These are phyloP conservation scores for Corylus americana DNA, from an alignment of 306 rosid genomes.

Conservation along the genomic window DNA sequence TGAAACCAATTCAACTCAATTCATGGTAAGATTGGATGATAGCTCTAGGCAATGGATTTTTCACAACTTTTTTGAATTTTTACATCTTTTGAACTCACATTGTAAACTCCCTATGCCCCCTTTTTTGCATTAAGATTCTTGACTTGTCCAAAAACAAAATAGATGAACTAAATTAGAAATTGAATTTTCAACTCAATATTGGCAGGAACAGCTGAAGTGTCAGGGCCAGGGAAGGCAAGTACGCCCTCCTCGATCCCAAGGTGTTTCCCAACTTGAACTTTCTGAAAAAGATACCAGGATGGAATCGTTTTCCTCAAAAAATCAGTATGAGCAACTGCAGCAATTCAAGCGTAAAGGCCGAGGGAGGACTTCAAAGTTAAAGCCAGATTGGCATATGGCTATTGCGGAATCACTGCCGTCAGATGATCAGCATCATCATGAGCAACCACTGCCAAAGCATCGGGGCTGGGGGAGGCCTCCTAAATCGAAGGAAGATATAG, in stretches of 20 bases:
- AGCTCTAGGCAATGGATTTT: background rate
- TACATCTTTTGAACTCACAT: background rate
- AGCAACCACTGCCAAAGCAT: background rate
- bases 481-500: background rate
- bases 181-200: background rate
- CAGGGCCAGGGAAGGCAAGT: background rate
- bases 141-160: background rate
- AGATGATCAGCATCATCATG: background rate
- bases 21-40: background rate
- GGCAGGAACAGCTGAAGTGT: background rate
- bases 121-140: background rate
- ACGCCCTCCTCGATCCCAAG: slow-evolving; percentile 5
- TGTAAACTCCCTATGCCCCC: background rate
- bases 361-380: slow-evolving; percentile 10
- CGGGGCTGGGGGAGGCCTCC: background rate
- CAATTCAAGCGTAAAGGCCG: background rate
- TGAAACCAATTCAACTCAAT: background rate
- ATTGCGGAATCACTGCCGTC: background rate
- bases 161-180: too few species aligned
- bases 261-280: background rate
- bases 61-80: background rate
- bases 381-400: slow-evolving; percentile 1
- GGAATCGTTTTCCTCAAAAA: background rate
- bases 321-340: background rate
- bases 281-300: background rate